Evolutionary conservation across 1,284 basidiomycete species (phyloP).

Genomic region (Phylloporus sp.): DNA sequence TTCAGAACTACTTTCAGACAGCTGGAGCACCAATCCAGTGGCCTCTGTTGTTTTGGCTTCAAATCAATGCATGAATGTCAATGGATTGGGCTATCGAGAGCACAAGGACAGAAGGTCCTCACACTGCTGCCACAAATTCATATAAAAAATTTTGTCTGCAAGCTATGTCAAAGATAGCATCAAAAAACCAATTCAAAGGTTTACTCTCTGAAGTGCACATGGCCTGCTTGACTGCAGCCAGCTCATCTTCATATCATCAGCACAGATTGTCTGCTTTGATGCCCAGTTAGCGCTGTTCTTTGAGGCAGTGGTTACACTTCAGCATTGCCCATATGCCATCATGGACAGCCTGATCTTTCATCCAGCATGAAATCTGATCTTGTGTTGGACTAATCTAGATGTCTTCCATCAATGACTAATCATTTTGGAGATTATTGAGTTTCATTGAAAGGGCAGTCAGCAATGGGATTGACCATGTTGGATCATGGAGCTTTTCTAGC

Average conservation of each 20-base stretch:
- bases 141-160: neutral
- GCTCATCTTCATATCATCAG: conserved; percentile 22
- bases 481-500: conserved; percentile 24
- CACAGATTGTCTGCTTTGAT: conserved; percentile 21
- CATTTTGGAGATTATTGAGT: conserved; percentile 34
- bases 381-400: conserved; percentile 40
- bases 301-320: conserved; percentile 32
- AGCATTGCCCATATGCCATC: conserved; percentile 39
- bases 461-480: conserved; percentile 36
- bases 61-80: neutral
- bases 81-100: neutral
- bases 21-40: neutral
- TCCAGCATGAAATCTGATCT: conserved; percentile 35
- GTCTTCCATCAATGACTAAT: conserved; percentile 41
- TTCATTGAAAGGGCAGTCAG: conserved; percentile 36
- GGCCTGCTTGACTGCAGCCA: conserved; percentile 21
- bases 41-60: neutral
- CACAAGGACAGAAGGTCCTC: neutral
- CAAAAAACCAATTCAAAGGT: neutral
- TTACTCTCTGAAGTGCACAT: conserved; percentile 9
- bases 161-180: neutral
- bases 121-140: neutral
- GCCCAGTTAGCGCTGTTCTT: conserved; percentile 28
- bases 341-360: conserved; percentile 36
- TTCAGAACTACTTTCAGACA: neutral